Base-by-base conservation (phyloP, 768 basidiomycete genomes). In the Pisolithus orientalis region DNA sequence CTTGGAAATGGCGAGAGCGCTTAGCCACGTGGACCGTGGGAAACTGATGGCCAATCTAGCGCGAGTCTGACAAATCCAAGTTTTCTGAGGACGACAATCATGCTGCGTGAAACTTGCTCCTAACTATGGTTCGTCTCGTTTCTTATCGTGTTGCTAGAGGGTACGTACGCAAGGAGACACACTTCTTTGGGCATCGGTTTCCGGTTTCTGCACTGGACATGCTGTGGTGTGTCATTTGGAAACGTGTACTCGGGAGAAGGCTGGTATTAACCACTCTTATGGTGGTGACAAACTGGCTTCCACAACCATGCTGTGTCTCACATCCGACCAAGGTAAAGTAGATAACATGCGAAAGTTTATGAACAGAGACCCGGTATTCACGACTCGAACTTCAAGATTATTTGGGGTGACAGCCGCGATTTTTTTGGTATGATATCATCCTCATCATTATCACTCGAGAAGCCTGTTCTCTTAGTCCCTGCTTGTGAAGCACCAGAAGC, bases 11-110 rank as follows among this genome's bases (percentile, higher is more conserved):
- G 32, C 17, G n/a, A 29, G 34, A 29, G 50, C 44, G 50, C 50
- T 44, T 37, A 51, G 46, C 63, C 64, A 65, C 62, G 64, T 65
- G 64, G 32, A 34, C 14, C 42, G 50, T 51, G 50, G 42, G 50
- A 51, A 51, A 1, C 4, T 24, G 34, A 14, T 14, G 11, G 34
- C 34, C 17, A 9, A 32, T 25, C 6, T 47, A 17, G 44, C 44
- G 44, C 43, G 43, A 14, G 34, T 34, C 44, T 25, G 40, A 8
- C 40, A 17, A 17, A 17, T 6, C 6, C 17, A 17, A 8, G 9
- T 38, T 38, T 38, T 8, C 16, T 38, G 8, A 16, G 37, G 37
- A 38, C 37, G 37, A 38, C 37, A 16, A 38, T 16, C 9, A 38
- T 2, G 37, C 9, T 16, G 37, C n/a, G n/a, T n/a, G n/a, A n/a